Base-by-base conservation (phyloP, 2,329 filamentous ascomycete genomes). In the Xylariaceae sp. region DNA sequence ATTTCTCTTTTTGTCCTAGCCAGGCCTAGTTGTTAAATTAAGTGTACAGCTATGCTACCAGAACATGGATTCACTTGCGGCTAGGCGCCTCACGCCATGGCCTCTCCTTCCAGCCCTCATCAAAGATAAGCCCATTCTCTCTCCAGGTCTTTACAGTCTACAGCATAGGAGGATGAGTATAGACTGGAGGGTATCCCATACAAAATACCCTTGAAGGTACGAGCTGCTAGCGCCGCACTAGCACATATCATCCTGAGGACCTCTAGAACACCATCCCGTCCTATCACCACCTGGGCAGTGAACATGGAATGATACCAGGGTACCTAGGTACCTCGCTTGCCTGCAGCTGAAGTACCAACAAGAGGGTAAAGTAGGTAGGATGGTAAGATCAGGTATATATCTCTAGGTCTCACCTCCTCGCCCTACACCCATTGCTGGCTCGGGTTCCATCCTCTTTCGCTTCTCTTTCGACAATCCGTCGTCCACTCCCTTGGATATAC, bases 61-160 rank as follows among this genome's bases (percentile, higher is more conserved):
- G 23, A 24, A 28, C 39, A n/a, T 11, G 19, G 16, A 29, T 31
- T n/a, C n/a, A 12, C 28, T 21, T 34, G 21, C 19, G 14, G 19
- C 34, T 33, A 31, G 29, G 47, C 28, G 48, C 48, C 54, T 53
- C 54, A 49, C 11, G 36, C 23, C 28, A 57, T 48, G 36, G 34
- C 55, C 44, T 26, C 23, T 23, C 17, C 19, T 26, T 46, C 44
- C 43, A 44, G 55, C 54, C 28, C 28, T 45, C 40, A 29, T 50
- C 28, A 45, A 50, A 54, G 56, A 55, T 58, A 58, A 58, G 55
- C 37, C 23, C 46, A 51, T 14, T 12, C 24, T 49, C 8, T 29
- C n/a, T 40, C 46, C 39, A 29, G 5, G 26, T 6, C 12, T 39
- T 36, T 21, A 26, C 29, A 19, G 24, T 33, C 31, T 29, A 21